Base-by-base conservation (phyloP, 176 grass and related monocot genomes). In the Musa beccarii region DNA sequence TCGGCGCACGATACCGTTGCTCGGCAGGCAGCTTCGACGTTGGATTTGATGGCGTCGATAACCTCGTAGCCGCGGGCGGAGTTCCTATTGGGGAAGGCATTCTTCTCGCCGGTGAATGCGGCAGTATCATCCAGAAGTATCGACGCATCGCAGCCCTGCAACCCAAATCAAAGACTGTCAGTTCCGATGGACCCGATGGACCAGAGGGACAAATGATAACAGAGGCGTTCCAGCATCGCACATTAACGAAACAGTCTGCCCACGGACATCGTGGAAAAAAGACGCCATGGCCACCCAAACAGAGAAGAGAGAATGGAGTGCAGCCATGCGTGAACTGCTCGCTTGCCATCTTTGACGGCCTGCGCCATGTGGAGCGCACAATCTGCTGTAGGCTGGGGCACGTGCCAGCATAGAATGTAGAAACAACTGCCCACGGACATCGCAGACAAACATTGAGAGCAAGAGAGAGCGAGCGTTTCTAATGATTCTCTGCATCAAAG, bases 201-300 rank as follows among this genome's bases (percentile, higher is more conserved):
- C 3, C 3, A 34, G 25, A n/a, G 23, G 13, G 0, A 63, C 6
- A 51, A n/a, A 49, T 8, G 26, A 8, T 10, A 10, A 29, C 22
- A 62, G 7, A 75, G 26, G 21, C 16, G 53, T 62, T 7, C 14
- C 10, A 0, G 10, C 34, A 13, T 11, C 71, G n/a, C 49, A 87
- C 80, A 76, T 87, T 83, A 10, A 87, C 85, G 69, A 87, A 87
- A 55, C 80, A 83, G 49, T 87, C n/a, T n/a, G n/a, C n/a, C n/a
- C n/a, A n/a, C n/a, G n/a, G n/a, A n/a, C n/a, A n/a, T n/a, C 84
- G 53, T 87, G 85, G 70, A 87, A 87, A 83, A 87, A 20, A 87
- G 76, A 2, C 80, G 76, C n/a, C n/a, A n/a, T n/a, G n/a, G n/a
- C n/a, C n/a, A n/a, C n/a, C n/a, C n/a, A n/a, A n/a, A n/a, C n/a